Evolutionary conservation across 345 rosid genomes (phyloP).

Genomic region (Populus deltoides): DNA sequence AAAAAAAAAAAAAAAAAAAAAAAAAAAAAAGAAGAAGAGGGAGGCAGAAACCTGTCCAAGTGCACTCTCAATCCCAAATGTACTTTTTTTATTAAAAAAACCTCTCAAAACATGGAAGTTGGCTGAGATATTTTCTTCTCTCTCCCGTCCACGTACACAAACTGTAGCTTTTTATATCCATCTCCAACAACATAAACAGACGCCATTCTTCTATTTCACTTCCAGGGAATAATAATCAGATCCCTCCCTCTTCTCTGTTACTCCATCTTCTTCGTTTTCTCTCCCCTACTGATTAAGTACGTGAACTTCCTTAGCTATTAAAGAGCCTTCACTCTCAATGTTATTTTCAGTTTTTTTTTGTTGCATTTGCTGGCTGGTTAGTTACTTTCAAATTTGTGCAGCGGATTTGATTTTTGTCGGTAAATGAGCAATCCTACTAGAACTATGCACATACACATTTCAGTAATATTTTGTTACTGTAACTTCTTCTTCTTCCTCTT

Average conservation of each 20-base stretch:
- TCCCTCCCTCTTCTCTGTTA: not conserved
- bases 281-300: not conserved
- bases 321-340: not conserved
- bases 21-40: no score
- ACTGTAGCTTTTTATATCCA: not conserved
- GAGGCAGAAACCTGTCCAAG: not conserved
- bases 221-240: not conserved
- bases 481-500: not conserved
- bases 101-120: not conserved
- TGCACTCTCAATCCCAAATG: not conserved
- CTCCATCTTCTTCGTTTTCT: not conserved
- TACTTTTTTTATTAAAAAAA: no score
- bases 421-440: not conserved
- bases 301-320: not conserved
- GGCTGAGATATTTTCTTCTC: conserved; percentile 6
- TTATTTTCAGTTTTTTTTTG: not conserved
- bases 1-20: no score
- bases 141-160: not conserved
- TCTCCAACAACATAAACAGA: not conserved
- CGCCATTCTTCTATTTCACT: not conserved
- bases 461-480: not conserved
- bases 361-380: not conserved
- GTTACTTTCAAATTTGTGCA: not conserved
- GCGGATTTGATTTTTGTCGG: not conserved
- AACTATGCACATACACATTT: not conserved